phyloP scores from a whole-genome alignment of 495 filamentous ascomycete species.

The Annulohypoxylon moriforme region DNA sequence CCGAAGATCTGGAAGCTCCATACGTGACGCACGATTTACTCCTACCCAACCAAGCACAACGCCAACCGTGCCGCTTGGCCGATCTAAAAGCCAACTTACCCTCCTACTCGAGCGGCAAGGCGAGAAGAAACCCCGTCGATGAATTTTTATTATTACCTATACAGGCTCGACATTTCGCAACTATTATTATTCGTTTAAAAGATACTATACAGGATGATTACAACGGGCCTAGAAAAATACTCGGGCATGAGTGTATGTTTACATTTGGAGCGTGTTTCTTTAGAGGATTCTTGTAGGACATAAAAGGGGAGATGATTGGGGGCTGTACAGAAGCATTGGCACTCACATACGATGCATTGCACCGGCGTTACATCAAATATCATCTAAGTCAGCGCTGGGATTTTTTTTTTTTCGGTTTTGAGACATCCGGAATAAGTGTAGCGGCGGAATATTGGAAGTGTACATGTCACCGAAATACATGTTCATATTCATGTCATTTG shows the following conservation, averaged over 20 bases:
- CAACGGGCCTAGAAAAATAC: slow-evolving; percentile 22
- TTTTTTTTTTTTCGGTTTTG: slow-evolving; percentile 25
- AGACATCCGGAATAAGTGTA: slow-evolving; percentile 10
- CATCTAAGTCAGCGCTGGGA: slow-evolving; percentile 25
- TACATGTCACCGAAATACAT: slow-evolving; percentile 32
- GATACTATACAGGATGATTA: slow-evolving; percentile 16
- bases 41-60: slow-evolving; percentile 53
- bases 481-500: slow-evolving; percentile 27
- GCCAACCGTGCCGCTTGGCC: slow-evolving; percentile 53
- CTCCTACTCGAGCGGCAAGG: slow-evolving; percentile 58
- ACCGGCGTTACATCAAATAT: slow-evolving; percentile 38
- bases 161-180: slow-evolving; percentile 1
- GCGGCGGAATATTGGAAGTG: slow-evolving; percentile 20
- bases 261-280: slow-evolving; percentile 14
- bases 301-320: slow-evolving; percentile 20
- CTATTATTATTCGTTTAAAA: slow-evolving; percentile 3
- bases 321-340: slow-evolving; percentile 35
- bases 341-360: slow-evolving; percentile 44
- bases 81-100: slow-evolving; percentile 63
- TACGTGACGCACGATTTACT: slow-evolving; percentile 50
- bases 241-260: slow-evolving; percentile 32
- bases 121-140: slow-evolving; percentile 45
- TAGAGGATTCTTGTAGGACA: slow-evolving; percentile 9
- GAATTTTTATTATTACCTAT: slow-evolving; percentile 17
- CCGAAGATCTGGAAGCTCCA: slow-evolving; percentile 41